Conservation (phyloP, 768 basidiomycete genomes). For the Suillus americanus region DNA sequence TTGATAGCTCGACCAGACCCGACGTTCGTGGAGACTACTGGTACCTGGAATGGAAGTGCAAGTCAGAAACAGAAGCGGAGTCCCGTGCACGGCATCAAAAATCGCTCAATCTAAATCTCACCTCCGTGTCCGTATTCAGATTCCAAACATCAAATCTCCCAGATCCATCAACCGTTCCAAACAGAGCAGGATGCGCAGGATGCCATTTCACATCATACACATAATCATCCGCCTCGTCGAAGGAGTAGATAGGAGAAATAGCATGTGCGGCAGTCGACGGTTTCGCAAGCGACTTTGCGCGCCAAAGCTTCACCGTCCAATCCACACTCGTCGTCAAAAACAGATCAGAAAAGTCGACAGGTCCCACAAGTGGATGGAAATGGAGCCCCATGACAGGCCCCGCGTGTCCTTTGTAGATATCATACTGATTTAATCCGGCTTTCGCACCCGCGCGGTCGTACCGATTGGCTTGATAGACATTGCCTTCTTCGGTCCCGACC, state of each 20-base stretch:
- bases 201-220: slow-evolving; percentile 99
- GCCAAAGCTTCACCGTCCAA: slow-evolving; percentile 99
- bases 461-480: slow-evolving; percentile 93
- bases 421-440: slow-evolving; percentile 90
- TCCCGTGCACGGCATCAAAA: neutral
- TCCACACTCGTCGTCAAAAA: slow-evolving; percentile 93
- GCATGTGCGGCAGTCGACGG: slow-evolving; percentile 55
- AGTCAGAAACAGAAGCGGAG: neutral
- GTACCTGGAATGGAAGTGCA: slow-evolving; percentile 57
- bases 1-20: slow-evolving; percentile 85
- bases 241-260: slow-evolving; percentile 83
- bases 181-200: slow-evolving; percentile 90
- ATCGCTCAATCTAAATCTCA: slow-evolving; percentile 27
- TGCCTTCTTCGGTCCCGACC: slow-evolving; percentile 98
- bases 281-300: slow-evolving; percentile 75
- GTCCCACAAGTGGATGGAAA: slow-evolving; percentile 90
- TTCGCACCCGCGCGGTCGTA: slow-evolving; percentile 97
- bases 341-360: slow-evolving; percentile 93
- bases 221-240: slow-evolving; percentile 98
- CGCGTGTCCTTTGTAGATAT: slow-evolving; percentile 89
- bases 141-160: slow-evolving; percentile 99
- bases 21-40: slow-evolving; percentile 82
- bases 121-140: slow-evolving; percentile 95
- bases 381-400: slow-evolving; percentile 94
- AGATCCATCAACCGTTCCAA: slow-evolving; percentile 91